These are phyloP conservation scores for Botrytis galanthina DNA, from an alignment of 2,329 filamentous ascomycete genomes.

Conservation along the genomic window DNA sequence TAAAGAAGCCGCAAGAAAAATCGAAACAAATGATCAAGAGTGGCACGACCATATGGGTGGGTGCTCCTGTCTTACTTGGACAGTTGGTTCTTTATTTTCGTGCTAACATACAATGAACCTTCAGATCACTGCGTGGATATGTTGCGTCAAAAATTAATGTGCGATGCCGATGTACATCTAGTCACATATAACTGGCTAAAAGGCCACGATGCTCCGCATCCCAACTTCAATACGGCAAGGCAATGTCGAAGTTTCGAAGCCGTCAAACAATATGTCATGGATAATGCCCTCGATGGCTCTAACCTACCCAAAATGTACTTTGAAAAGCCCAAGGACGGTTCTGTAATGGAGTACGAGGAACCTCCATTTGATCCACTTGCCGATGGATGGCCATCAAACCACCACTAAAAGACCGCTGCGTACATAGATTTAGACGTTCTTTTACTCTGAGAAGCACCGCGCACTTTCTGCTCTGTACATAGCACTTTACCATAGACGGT, in stretches of 20 bases:
- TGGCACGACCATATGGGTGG: slow-evolving; percentile 19
- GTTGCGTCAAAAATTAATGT: slow-evolving; percentile 18
- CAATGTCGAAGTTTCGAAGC: slow-evolving; percentile 20
- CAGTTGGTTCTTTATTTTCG: neutral
- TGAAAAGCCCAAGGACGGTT: slow-evolving; percentile 10
- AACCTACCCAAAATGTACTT: slow-evolving; percentile 1
- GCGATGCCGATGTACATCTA: slow-evolving; percentile 16
- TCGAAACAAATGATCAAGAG: neutral
- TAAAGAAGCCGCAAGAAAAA: neutral
- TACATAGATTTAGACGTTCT: neutral
- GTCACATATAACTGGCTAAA: slow-evolving; percentile 17
- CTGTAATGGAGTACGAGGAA: slow-evolving; percentile 17
- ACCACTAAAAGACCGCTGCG: neutral
- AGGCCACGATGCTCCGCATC: slow-evolving; percentile 9
- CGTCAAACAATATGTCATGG: neutral
- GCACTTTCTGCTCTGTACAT: neutral
- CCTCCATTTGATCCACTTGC: slow-evolving; percentile 11
- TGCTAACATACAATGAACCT: neutral
- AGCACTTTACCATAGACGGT: neutral
- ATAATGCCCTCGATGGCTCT: slow-evolving; percentile 1
- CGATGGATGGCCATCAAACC: neutral
- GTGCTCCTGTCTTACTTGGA: neutral
- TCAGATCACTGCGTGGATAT: slow-evolving; percentile 19
- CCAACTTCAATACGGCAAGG: slow-evolving; percentile 14
- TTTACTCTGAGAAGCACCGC: neutral